phyloP scores from a whole-genome alignment of 495 filamentous ascomycete genomes.

The Aspergillus ostianus region DNA sequence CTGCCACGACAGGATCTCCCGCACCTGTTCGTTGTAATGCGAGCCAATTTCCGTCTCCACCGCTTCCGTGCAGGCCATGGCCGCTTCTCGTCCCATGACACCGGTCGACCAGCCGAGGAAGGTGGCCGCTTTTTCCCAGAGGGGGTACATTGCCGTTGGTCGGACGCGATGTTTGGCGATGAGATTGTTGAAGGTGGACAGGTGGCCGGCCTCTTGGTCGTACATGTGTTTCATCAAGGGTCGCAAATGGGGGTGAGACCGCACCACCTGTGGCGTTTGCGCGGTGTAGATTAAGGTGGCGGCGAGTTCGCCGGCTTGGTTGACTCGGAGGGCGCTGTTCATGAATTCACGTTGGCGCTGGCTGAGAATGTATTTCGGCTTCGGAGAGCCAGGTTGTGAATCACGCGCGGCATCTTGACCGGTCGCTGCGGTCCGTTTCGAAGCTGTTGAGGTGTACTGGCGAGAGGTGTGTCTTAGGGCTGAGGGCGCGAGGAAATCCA shows the following conservation, averaged over 20 bases:
- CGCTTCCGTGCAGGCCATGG: slow-evolving; percentile 98
- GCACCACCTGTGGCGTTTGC: slow-evolving; percentile 72
- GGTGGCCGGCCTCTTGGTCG: slow-evolving; percentile 88
- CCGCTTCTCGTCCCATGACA: slow-evolving; percentile 86
- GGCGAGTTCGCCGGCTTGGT: slow-evolving; percentile 87
- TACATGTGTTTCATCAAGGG: slow-evolving; percentile 97
- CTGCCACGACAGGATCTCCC: slow-evolving; percentile 76
- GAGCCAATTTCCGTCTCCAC: slow-evolving; percentile 97
- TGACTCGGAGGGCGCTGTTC: slow-evolving; percentile 80
- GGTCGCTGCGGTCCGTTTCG: slow-evolving; percentile 9
- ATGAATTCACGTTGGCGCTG: slow-evolving; percentile 71
- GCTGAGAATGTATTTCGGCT: slow-evolving; percentile 62
- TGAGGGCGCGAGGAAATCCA: slow-evolving; percentile 46
- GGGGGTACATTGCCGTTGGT: slow-evolving; percentile 88
- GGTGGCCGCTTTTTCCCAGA: slow-evolving; percentile 83
- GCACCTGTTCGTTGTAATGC: slow-evolving; percentile 93
- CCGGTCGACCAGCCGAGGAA: slow-evolving; percentile 88
- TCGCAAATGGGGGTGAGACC: slow-evolving; percentile 78
- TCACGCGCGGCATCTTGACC: neutral
- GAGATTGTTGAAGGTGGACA: slow-evolving; percentile 79
- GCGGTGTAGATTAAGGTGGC: slow-evolving; percentile 82
- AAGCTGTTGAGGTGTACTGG: slow-evolving; percentile 33
- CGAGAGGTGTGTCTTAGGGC: slow-evolving; percentile 21
- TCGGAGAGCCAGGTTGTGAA: slow-evolving; percentile 22
- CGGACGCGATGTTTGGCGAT: slow-evolving; percentile 86